Conservation (phyloP, 345 rosid genomes). For the Salix viminalis region DNA sequence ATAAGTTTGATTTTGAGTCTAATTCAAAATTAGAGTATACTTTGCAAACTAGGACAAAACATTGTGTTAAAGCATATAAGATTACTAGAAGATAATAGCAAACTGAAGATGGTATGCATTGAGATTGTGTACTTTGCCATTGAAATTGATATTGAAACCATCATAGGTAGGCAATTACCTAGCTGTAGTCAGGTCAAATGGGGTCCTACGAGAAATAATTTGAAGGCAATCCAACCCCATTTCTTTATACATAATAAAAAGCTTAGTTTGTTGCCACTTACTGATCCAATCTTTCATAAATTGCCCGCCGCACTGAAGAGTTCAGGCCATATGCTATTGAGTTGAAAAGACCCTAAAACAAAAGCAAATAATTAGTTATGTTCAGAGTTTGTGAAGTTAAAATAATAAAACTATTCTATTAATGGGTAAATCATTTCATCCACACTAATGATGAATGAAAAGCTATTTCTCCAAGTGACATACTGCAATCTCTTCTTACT, state of each 20-base stretch:
- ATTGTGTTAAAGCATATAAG: no score
- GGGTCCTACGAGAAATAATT: neutral
- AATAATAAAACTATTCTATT: neutral
- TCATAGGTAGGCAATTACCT: neutral
- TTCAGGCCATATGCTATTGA: slow-evolving; percentile 94
- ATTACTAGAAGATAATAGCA: no score
- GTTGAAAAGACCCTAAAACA: slow-evolving; percentile 79
- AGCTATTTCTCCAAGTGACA: neutral
- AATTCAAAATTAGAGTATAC: no score
- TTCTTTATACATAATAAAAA: neutral
- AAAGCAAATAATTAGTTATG: neutral
- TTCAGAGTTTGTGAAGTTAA: neutral
- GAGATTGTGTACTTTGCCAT: no score
- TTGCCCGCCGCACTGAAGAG: slow-evolving; percentile 81
- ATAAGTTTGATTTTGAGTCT: no score
- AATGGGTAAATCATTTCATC: neutral
- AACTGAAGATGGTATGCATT: no score
- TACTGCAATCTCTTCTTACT: neutral
- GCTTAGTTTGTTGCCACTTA: slow-evolving; percentile 37
- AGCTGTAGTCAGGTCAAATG: neutral
- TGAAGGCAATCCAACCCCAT: neutral
- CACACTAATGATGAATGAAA: neutral
- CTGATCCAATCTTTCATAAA: slow-evolving; percentile 77
- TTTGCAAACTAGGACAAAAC: no score
- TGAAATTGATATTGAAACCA: neutral